Evolutionary conservation across 306 rosid genomes (phyloP).

Genomic region (Lagenaria siceraria): DNA sequence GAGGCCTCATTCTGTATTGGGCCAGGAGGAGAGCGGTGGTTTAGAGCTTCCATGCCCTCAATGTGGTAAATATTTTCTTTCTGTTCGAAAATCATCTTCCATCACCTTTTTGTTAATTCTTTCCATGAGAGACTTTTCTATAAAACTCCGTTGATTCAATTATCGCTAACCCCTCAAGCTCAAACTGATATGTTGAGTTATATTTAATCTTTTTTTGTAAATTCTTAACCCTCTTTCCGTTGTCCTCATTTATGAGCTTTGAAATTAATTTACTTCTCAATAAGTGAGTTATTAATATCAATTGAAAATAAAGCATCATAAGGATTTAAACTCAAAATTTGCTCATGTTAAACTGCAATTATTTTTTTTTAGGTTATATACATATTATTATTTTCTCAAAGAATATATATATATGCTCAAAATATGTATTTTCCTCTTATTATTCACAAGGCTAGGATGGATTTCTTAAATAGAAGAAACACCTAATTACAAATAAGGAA

Average conservation of each 20-base stretch:
- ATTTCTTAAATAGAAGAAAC: too few species aligned
- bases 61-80: constrained; percentile 46
- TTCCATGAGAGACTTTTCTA: background rate
- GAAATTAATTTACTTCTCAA: background rate
- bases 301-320: too few species aligned
- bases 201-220: background rate
- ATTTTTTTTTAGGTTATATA: too few species aligned
- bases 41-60: constrained; percentile 55
- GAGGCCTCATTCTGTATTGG: constrained; percentile 27
- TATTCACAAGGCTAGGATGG: too few species aligned
- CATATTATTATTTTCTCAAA: too few species aligned
- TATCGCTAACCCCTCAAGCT: background rate
- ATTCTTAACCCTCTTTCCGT: background rate
- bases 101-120: background rate
- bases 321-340: too few species aligned
- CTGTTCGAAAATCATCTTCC: background rate
- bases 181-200: background rate
- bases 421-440: too few species aligned
- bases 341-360: too few species aligned
- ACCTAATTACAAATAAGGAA: too few species aligned
- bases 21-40: constrained; percentile 32
- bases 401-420: too few species aligned
- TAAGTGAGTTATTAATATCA: background rate
- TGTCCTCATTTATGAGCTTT: background rate
- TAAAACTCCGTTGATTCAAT: background rate